phyloP scores from a whole-genome alignment of 306 rosid species.

The Hippophae tibetana region DNA sequence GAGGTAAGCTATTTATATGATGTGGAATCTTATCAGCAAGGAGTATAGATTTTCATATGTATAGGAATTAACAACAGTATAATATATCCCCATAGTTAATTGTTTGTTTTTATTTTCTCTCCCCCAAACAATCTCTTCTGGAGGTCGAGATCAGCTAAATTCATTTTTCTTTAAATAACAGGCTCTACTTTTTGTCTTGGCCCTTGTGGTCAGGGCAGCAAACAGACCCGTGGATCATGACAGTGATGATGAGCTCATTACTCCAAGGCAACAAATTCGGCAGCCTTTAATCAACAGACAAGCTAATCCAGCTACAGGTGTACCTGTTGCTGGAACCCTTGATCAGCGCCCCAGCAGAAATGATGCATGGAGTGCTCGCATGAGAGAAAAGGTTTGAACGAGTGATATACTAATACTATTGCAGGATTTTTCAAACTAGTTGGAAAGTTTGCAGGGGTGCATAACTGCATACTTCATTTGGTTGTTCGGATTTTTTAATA shows the following conservation, averaged over 20 bases:
- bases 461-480: background rate
- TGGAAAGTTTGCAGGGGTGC: no score
- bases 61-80: background rate
- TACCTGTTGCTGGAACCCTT: constrained; percentile 57
- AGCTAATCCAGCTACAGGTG: constrained; percentile 55
- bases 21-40: no score
- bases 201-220: constrained; percentile 75
- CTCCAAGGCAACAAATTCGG: constrained; percentile 63
- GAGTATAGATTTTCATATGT: background rate
- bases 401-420: background rate
- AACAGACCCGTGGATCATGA: constrained; percentile 71
- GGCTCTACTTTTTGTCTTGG: constrained; percentile 85
- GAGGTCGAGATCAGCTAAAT: background rate
- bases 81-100: background rate
- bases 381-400: constrained; percentile 88
- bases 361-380: constrained; percentile 98
- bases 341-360: constrained; percentile 75
- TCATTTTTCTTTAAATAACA: constrained; percentile 31
- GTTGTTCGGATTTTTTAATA: no score
- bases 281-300: constrained; percentile 82
- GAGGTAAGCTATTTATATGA: constrained; percentile 45
- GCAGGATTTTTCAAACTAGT: background rate
- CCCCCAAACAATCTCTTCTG: no score
- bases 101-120: no score
- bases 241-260: constrained; percentile 82